Evolutionary conservation across 192 early-diverging fungal genomes (phyloP).

Genomic region (Funneliformis mosseae): DNA sequence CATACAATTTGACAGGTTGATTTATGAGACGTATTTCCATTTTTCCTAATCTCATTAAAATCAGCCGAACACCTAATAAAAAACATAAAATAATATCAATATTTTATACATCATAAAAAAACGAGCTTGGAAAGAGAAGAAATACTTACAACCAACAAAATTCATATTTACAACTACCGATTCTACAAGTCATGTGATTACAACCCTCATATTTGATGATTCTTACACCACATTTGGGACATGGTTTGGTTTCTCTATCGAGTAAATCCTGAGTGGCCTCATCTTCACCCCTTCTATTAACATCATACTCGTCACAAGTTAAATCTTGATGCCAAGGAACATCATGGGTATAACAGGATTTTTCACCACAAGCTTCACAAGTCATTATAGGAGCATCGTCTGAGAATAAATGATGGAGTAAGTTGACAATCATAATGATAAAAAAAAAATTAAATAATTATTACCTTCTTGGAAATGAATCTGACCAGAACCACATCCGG

Average conservation of each 20-base stretch:
- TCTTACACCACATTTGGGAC: constrained; percentile 26
- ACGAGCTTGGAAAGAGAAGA: too few species aligned
- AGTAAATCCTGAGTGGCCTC: neutral
- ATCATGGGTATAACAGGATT: constrained; percentile 21
- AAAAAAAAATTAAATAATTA: neutral
- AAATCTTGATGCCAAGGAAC: constrained; percentile 1
- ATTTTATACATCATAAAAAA: too few species aligned
- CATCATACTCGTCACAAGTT: constrained; percentile 11
- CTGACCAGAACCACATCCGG: constrained; percentile 24
- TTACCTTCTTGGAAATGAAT: constrained; percentile 27
- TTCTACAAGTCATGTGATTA: constrained; percentile 33
- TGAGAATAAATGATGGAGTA: too few species aligned
- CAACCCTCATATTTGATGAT: constrained; percentile 31
- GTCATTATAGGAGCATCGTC: constrained; percentile 32
- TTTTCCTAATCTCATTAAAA: constrained; percentile 4
- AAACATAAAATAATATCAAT: neutral
- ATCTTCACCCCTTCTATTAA: neutral
- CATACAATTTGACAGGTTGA: neutral
- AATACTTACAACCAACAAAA: constrained; percentile 31
- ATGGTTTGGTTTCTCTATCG: constrained; percentile 13
- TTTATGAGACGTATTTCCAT: neutral
- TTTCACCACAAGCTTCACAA: neutral
- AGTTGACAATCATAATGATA: neutral
- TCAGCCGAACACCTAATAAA: constrained; percentile 13
- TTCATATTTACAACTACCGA: constrained; percentile 18